phyloP scores from a whole-genome alignment of 768 basidiomycete genomes.

The Lentinula guzmanii region DNA sequence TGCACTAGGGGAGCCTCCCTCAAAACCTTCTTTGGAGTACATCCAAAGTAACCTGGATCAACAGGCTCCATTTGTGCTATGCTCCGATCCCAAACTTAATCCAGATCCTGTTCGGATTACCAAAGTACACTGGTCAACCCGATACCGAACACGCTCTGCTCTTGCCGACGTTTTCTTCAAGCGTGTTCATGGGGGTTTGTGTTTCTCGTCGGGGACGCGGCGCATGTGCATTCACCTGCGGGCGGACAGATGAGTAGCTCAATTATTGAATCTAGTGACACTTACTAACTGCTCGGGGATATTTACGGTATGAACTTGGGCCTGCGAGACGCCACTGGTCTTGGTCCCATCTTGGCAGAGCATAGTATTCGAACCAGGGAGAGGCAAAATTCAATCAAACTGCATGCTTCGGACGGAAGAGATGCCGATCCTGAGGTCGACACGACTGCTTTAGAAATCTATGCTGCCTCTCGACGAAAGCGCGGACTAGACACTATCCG shows the following conservation, averaged over 20 bases:
- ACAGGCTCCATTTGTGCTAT: constrained; percentile 22
- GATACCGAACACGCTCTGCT: constrained; percentile 31
- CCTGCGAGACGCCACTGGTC: constrained; percentile 17
- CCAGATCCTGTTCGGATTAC: constrained; percentile 18
- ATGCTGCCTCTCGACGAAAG: neutral
- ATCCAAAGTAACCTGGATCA: constrained; percentile 28
- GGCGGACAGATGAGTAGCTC: neutral
- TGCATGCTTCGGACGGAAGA: too few species aligned
- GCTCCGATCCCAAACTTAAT: constrained; percentile 20
- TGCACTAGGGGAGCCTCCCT: constrained; percentile 24
- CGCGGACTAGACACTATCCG: constrained; percentile 4
- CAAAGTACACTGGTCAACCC: constrained; percentile 29
- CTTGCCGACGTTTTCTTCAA: constrained; percentile 27
- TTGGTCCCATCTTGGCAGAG: constrained; percentile 14
- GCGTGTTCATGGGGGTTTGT: constrained; percentile 18
- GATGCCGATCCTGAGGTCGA: neutral
- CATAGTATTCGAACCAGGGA: constrained; percentile 7
- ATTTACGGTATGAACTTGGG: constrained; percentile 24
- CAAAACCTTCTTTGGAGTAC: constrained; percentile 26
- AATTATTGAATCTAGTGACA: neutral
- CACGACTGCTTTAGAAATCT: neutral
- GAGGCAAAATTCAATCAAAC: neutral
- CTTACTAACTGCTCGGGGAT: constrained; percentile 4
- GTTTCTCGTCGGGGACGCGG: constrained; percentile 19
- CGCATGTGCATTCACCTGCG: constrained; percentile 19